Base-by-base conservation (phyloP, 2,329 filamentous ascomycete species). In the Microdochium paspali region DNA sequence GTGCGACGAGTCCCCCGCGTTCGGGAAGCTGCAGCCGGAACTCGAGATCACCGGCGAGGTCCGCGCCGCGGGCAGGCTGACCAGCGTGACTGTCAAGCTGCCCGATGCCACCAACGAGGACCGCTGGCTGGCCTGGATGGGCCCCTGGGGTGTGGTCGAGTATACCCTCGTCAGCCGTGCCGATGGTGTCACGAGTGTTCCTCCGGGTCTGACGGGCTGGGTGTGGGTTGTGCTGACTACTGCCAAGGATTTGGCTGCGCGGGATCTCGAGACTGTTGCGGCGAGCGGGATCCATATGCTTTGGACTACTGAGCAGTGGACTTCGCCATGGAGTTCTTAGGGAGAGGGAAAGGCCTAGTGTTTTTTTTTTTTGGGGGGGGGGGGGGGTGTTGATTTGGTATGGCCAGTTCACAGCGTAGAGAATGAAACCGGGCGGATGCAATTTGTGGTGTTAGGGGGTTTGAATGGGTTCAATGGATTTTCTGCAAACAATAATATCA, bases 81-180 rank as follows among this genome's bases (percentile, higher is more conserved):
- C 46, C 13, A 54, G 44, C 26, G 51, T 63, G 12, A 56, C 50
- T 10, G 46, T 66, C 28, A 47, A 55, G 43, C 47, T 58, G 13
- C 56, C 52, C 21, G 24, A 35, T 10, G 52, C n/a, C n/a, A 49
- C 44, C 6, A 25, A 49, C 4, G 54, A 51, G 0, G 51, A 56
- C 6, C 53, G 57, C 24, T 67, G 54, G 45, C 47, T 66, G 2
- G 66, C 65, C 3, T 68, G 65, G 65, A 56, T 67, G 15, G 65
- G 65, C 0, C 49, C 61, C 12, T 68, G 62, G 61, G 66, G 65
- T 23, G 53, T 51, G 9, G 46, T 66, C 12, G 47, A 59, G 54
- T 67, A 61, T 48, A 60, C 60, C 0, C 47, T 52, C 9, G 54
- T 64, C 7, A 51, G 46, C n/a, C n/a, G n/a, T 15, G 49, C 46